These are phyloP conservation scores for Gloeopeniophorella convolvens DNA, from an alignment of 768 basidiomycete species.

Conservation along the genomic window DNA sequence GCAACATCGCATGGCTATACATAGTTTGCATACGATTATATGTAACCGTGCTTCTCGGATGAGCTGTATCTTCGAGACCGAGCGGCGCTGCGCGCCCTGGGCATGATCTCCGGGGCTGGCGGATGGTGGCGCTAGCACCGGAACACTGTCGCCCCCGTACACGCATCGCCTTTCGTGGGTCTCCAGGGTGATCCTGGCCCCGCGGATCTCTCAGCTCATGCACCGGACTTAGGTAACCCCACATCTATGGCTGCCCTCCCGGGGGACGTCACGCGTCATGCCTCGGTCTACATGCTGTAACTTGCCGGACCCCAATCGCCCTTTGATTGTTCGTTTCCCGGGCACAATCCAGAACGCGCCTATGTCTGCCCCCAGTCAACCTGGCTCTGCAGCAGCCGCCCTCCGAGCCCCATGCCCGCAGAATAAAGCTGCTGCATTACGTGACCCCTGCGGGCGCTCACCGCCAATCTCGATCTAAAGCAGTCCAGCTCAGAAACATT, in stretches of 20 bases:
- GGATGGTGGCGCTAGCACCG: too few species aligned
- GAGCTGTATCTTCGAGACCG: neutral
- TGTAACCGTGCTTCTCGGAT: constrained; percentile 10
- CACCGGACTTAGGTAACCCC: neutral
- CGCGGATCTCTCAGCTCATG: neutral
- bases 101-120: neutral
- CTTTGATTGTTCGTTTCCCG: neutral
- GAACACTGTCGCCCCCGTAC: too few species aligned
- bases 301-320: neutral
- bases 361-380: neutral
- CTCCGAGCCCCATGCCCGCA: too few species aligned
- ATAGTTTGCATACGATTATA: neutral
- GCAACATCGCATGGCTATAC: neutral
- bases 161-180: too few species aligned
- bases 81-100: too few species aligned
- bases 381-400: neutral
- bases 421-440: neutral
- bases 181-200: constrained; percentile 6
- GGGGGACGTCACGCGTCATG: neutral
- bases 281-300: neutral
- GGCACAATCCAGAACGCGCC: neutral
- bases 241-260: neutral
- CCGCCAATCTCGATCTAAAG: neutral
- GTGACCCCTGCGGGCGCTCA: neutral
- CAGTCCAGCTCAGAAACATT: neutral